Base-by-base conservation (phyloP, 2,329 filamentous ascomycete species). In the Clarireedia homoeocarpa region DNA sequence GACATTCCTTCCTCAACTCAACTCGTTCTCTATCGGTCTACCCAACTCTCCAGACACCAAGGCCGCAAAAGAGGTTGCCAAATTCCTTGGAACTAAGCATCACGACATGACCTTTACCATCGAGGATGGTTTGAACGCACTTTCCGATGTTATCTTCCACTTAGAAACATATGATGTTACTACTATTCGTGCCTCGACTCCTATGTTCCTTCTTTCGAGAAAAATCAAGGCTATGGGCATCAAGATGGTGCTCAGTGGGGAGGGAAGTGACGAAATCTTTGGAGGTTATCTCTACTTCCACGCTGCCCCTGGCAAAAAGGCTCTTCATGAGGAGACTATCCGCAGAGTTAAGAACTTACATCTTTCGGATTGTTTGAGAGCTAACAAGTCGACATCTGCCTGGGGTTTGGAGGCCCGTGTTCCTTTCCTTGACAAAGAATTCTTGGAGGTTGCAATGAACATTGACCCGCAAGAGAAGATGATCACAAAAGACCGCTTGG, bases 171-270 rank as follows among this genome's bases (percentile, higher is more conserved):
- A 94, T 75, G 94, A 99, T 71, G 94, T 99, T 26, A 99, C 94
- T 53, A 99, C 94, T 3, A 97, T 99, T 71, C 91, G 94, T 70
- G 94, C 94, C 55, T 97, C 92, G 10, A 99, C 94, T 10, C 94
- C 94, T 63, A 99, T 99, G 94, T 99, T 96, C 77, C 78, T 99
- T 61, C 82, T 99, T 48, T 94, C 90, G 60, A 86, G 95, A 71
- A 99, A 99, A 80, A 99, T 99, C 80, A 99, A 99, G 81, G 94
- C 91, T 38, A 92, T 96, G 85, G 94, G 94, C 62, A 89, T 99
- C 70, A 99, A 99, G 83, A 99, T 99, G 94, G 94, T 99, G 56
- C 81, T 99, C 60, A 95, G 88, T 68, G 94, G 94, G 60, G 94
- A 99, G 75, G 94, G 94, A 50, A 94, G 88, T 68, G 94, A 99